Percentiles rank a stretch among this genome's conserved stretches.
phyloP scores from a whole-genome alignment of 2,329 filamentous ascomycete species.

The Aspergillus candidus region DNA sequence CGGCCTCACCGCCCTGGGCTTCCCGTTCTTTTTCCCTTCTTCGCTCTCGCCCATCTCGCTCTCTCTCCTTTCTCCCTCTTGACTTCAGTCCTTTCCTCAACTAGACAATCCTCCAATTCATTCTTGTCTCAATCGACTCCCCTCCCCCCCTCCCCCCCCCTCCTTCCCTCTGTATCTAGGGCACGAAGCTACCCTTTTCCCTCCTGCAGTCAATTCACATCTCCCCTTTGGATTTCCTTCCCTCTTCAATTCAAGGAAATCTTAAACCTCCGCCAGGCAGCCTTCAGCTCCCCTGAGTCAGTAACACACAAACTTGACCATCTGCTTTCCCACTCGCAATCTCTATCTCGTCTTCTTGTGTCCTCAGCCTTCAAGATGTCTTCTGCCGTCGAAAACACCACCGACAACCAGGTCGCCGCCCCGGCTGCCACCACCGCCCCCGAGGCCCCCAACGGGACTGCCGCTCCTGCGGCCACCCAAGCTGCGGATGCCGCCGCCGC shows the following conservation, averaged over 20 bases:
- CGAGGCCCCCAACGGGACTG: slow-evolving; percentile 52
- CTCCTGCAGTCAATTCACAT: slow-evolving; percentile 31
- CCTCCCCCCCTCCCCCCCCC: slow-evolving; percentile 14
- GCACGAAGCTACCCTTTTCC: slow-evolving; percentile 78
- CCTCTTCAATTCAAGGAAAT: slow-evolving; percentile 11
- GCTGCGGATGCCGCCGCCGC: slow-evolving; percentile 82
- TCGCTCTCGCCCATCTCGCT: too few species aligned
- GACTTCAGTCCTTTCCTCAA: too few species aligned
- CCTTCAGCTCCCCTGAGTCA: slow-evolving; percentile 60
- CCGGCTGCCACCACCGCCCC: slow-evolving; percentile 56
- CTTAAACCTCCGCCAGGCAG: slow-evolving; percentile 29
- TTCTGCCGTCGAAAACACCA: slow-evolving; percentile 66
- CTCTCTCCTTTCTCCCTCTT: too few species aligned
- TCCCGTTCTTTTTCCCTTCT: too few species aligned
- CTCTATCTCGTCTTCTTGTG: slow-evolving; percentile 23
- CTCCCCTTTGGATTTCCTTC: slow-evolving; percentile 54
- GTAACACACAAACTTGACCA: slow-evolving; percentile 34
- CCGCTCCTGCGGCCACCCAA: slow-evolving; percentile 61
- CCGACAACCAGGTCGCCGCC: slow-evolving; percentile 58
- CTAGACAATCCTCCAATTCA: too few species aligned
- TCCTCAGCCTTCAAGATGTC: slow-evolving; percentile 65
- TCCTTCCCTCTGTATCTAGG: slow-evolving; percentile 56
- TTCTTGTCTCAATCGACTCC: not conserved
- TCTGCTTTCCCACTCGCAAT: slow-evolving; percentile 28
- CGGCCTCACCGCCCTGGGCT: too few species aligned